Base-by-base conservation (phyloP, 129 eudicot species). In the Cynara cardunculus region DNA sequence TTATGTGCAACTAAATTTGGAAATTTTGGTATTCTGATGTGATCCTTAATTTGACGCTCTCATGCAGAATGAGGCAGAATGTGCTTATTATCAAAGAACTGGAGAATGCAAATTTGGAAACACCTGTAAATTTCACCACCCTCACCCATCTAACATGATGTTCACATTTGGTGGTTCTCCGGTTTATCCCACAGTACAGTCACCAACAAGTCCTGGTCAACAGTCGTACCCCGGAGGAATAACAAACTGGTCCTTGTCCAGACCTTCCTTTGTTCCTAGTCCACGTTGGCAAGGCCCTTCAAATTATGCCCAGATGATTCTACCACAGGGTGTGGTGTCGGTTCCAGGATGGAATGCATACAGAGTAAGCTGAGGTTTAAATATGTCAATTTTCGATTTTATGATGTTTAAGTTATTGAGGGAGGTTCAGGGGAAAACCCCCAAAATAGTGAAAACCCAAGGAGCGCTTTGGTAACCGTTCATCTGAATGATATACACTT, bases 71-170 rank as follows among this genome's bases (percentile, higher is more conserved):
- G 99, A 92, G 78, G 69, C 78, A 4, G 99, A 95, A 59, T 95
- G 99, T 86, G 88, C 97, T 77, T 95, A 95, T 83, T 95, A 90
- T 81, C 80, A 90, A 81, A 92, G 97, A 88, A 95, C 97, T 16
- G 99, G 99, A 83, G 94, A 90, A 79, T 95, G 99, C 89, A 92
- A 92, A 74, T 95, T 92, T 88, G 99, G 99, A 70, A 86, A 89
- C 87, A 95, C 97, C 12, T 95, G 99, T 86, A 95, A 95, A 86
- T 95, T 88, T 84, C 91, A 95, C 82, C 99, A 95, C 62, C 94
- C 99, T 59, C 99, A 89, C 82, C 99, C 99, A 74, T 88, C 97
- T 31, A 88, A 87, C 83, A 87, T 87, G 93, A 89, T 85, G 96
- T 88, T 93, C 49, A 31, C 99, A 49, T 85, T 82, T 83, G 83